Base-by-base conservation (phyloP, 116 monocot species). In the Phalaenopsis hybrid region DNA sequence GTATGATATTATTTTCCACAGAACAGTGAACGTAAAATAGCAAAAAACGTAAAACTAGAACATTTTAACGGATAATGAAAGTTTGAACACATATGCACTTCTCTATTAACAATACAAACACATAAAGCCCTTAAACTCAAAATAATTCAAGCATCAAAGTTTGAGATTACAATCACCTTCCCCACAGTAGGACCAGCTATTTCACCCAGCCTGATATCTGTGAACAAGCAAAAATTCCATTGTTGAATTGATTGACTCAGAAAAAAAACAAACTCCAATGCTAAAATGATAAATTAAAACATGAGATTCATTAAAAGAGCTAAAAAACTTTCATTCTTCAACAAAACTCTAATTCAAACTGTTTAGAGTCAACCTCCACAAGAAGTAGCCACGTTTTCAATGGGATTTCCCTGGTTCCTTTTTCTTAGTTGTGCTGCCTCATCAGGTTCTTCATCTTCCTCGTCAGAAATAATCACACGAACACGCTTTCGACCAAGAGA, bases 391-490 rank as follows among this genome's bases (percentile, higher is more conserved):
- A 77, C 63, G 41, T 89, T 76, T 67, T 90, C 88, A 21, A 55
- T 18, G 48, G 20, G 75, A 49, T 46, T 76, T 37, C 34, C 79
- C 28, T 77, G 79, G n/a, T 55, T 48, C 41, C 44, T 57, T 79
- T 75, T 83, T 80, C 79, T 88, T 76, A 77, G 72, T 61, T 50
- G 58, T 85, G 79, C 81, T 43, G 78, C 48, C 58, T 79, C 68
- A 50, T 81, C 45, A 82, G 20, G 57, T 2, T 88, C 89, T 48
- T 94, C 90, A 83, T 78, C 83, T 87, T 99, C 98, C 82, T 93
- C 98, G 84, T 99, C 98, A 79, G 98, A 99, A 65, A 99, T 81
- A 63, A 99, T 82, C 16, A 95, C 81, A 52, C 91, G 93, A 34
- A 70, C 77, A 81, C 95, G 92, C 85, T 95, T 99, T 59, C 93